phyloP scores from a whole-genome alignment of 2,329 filamentous ascomycete genomes.

The Metarhizium guizhouense region DNA sequence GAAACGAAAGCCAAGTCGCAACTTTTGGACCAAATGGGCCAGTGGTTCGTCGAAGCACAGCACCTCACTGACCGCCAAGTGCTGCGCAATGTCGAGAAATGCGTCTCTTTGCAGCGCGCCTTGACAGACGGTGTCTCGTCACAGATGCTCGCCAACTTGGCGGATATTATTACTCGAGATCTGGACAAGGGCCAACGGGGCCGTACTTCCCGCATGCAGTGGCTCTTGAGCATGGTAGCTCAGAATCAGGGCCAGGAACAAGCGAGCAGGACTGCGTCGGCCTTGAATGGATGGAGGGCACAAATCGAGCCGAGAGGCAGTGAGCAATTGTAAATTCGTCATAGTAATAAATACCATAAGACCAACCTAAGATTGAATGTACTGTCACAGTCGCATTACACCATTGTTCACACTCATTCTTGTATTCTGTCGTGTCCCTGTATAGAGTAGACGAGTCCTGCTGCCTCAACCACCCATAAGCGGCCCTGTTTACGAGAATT shows the following conservation, averaged over 20 bases:
- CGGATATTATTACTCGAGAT: constrained; percentile 21
- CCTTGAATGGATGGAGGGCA: constrained; percentile 17
- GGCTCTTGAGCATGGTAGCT: constrained; percentile 19
- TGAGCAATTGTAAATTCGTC: neutral
- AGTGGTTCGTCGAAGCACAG: constrained; percentile 18
- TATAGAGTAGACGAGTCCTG: neutral
- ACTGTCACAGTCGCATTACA: neutral
- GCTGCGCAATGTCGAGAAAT: constrained; percentile 20
- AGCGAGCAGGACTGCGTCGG: constrained; percentile 9
- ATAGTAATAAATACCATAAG: neutral
- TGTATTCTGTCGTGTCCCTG: neutral
- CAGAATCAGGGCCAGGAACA: constrained; percentile 11
- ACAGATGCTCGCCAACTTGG: constrained; percentile 17
- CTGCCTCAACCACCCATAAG: no score
- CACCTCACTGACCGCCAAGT: constrained; percentile 20
- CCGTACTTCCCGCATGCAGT: constrained; percentile 20
- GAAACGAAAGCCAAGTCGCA: constrained; percentile 15
- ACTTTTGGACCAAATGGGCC: constrained; percentile 21
- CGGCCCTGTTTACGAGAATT: neutral
- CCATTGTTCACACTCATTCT: neutral
- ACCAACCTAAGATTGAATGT: neutral
- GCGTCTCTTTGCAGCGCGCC: constrained; percentile 15
- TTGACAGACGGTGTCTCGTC: constrained; percentile 15
- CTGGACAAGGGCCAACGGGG: constrained; percentile 24
- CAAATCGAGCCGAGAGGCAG: constrained; percentile 4